Base-by-base conservation (phyloP, 306 rosid species). In the Ormosia semicastrata region DNA sequence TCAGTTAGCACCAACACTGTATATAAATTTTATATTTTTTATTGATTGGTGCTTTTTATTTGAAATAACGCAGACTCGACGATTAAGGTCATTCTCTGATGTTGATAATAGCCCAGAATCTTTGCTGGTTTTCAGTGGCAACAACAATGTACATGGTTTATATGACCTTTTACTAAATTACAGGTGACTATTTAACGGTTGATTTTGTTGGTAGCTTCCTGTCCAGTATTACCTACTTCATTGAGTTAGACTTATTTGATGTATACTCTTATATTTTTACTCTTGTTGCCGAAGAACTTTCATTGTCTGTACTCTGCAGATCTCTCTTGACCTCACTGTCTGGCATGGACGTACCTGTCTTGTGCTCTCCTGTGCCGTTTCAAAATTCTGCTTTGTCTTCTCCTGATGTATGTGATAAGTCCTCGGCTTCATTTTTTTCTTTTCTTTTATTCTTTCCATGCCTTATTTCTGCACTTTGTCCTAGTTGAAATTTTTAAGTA, bases 331-430 rank as follows among this genome's bases (percentile, higher is more conserved):
- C 94, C 83, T 74, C 88, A 63, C 86, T 96, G 75, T 79, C 92
- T 59, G 92, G 92, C 60, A 78, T 84, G 85, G 99, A 96, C 57
- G 98, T 91, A 66, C 98, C 99, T 62, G 83, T 91, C 62, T 83
- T 96, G 79, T 91, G 85, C 79, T 93, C 99, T 32, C 93, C 98
- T 30, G 85, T 91, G 66, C 97, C 97, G 7, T 96, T 96, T 86
- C 94, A 81, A 85, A 96, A 89, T 86, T 92, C 97, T 72, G 88
- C 99, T 62, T 43, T 89, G 66, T 92, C 94, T 81, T 86, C 95
- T 68, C 98, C 98, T 36, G 88, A 96, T 85, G 99, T 96, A 79
- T 63, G 89, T 56, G 12, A 76, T 37, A 49, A 46, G 60, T 64
- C 34, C 63, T 71, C 8, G 24, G 74, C 54, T 37, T 72, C 32